Evolutionary conservation across 805 yeast species (phyloP).

Genomic region (Debaryomyces castellii): DNA sequence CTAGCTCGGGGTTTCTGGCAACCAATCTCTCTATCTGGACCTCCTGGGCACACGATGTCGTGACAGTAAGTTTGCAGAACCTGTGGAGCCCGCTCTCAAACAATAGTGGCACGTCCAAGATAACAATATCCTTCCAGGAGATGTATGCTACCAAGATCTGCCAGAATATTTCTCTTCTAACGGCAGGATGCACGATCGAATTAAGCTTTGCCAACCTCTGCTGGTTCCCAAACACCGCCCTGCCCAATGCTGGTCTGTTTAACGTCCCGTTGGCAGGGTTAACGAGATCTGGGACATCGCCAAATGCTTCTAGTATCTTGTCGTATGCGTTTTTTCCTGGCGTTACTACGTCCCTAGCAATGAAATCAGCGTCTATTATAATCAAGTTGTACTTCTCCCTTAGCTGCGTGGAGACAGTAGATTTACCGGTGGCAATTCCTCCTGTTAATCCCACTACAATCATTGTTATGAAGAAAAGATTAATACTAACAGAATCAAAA

Average conservation of each 20-base stretch:
- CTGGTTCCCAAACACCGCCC: conserved; percentile 70
- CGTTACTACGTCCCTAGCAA: conserved; percentile 81
- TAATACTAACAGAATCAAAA: not conserved
- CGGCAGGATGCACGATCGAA: conserved; percentile 84
- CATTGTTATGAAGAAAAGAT: conserved; percentile 44
- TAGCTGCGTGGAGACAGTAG: conserved; percentile 74
- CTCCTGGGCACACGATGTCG: conserved; percentile 60
- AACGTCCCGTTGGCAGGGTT: conserved; percentile 42
- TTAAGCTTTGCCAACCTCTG: conserved; percentile 62
- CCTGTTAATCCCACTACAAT: conserved; percentile 94
- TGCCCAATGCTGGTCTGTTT: conserved; percentile 76
- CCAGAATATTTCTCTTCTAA: conserved; percentile 62
- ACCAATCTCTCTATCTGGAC: conserved; percentile 64
- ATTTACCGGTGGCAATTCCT: conserved; percentile 95
- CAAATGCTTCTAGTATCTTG: conserved; percentile 62
- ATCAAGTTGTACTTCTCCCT: conserved; percentile 50
- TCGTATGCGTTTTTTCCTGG: conserved; percentile 77
- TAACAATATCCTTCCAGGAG: conserved; percentile 54
- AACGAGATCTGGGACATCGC: conserved; percentile 50
- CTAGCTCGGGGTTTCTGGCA: conserved; percentile 65
- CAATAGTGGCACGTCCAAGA: conserved; percentile 86
- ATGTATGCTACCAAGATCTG: conserved; percentile 60
- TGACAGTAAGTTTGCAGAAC: conserved; percentile 69
- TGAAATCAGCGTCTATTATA: conserved; percentile 84
- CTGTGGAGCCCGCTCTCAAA: conserved; percentile 75